Conservation (phyloP, 495 filamentous ascomycete species). For the Bathelium albidoporum region DNA sequence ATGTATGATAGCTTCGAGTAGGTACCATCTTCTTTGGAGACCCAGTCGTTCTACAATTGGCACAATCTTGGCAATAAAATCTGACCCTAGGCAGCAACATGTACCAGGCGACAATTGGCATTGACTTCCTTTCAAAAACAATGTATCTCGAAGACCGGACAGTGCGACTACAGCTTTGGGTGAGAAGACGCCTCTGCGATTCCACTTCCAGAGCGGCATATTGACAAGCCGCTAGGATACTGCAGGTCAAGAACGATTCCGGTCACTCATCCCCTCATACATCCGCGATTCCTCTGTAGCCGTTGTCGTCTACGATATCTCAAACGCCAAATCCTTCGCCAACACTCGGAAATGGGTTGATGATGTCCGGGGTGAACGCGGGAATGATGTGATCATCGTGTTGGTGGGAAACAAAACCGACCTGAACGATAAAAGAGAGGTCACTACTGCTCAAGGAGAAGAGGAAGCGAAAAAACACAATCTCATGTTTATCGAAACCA, state of each 20-base stretch:
- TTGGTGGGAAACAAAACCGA: constrained; percentile 99
- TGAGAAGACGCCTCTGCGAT: background rate
- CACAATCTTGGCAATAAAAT: background rate
- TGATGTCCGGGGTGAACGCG: constrained; percentile 90
- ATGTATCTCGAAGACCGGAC: constrained; percentile 99
- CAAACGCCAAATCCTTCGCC: constrained; percentile 90
- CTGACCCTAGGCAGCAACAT: constrained; percentile 46
- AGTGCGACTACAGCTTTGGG: constrained; percentile 90
- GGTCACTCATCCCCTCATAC: constrained; percentile 92
- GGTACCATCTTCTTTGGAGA: background rate
- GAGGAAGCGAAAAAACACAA: constrained; percentile 97
- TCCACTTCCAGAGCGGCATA: background rate
- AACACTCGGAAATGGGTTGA: constrained; percentile 99
- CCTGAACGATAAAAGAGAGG: constrained; percentile 92
- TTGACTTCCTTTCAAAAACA: constrained; percentile 99
- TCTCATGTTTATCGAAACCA: constrained; percentile 97
- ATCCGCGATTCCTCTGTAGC: constrained; percentile 95
- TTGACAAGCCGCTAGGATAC: constrained; percentile 47
- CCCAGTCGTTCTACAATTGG: background rate
- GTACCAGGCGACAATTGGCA: constrained; percentile 98
- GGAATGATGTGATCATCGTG: constrained; percentile 97
- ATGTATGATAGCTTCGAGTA: constrained; percentile 99
- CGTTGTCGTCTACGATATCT: constrained; percentile 97
- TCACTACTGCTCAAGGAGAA: constrained; percentile 87
- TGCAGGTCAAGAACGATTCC: constrained; percentile 93